These are phyloP conservation scores for Coemansia aciculifera DNA, from an alignment of 192 early-diverging fungal species.

Conservation along the genomic window DNA sequence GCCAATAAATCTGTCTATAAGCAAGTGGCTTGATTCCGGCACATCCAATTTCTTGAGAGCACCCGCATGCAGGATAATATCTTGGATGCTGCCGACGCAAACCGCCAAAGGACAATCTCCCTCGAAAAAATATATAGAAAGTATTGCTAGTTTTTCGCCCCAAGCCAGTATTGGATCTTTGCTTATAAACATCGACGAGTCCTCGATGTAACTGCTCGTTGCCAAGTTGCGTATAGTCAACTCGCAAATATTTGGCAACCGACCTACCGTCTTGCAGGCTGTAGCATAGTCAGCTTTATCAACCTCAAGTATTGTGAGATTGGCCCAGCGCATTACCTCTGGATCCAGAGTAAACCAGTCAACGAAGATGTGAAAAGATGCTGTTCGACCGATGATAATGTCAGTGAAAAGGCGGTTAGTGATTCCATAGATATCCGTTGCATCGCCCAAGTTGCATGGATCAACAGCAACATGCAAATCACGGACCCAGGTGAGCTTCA, in stretches of 20 bases:
- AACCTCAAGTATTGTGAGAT: neutral
- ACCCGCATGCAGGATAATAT: neutral
- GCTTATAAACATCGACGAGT: too few relatives aligned
- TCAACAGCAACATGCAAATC: neutral
- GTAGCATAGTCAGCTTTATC: neutral
- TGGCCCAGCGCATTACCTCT: neutral
- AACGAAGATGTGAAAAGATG: neutral
- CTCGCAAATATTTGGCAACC: neutral
- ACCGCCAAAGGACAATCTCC: neutral
- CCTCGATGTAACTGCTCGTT: too few relatives aligned
- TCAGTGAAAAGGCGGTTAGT: neutral
- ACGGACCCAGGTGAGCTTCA: neutral
- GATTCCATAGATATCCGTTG: neutral
- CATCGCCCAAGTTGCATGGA: neutral
- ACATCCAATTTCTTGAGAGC: neutral
- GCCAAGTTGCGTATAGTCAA: neutral
- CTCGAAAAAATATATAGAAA: neutral
- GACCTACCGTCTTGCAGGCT: neutral
- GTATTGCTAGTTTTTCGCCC: neutral
- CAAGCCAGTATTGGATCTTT: neutral
- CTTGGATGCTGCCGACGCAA: neutral
- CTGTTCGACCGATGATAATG: neutral
- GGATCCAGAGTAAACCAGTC: neutral
- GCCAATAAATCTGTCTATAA: neutral
- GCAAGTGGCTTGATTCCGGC: neutral